Evolutionary conservation across 2,329 filamentous ascomycete genomes (phyloP), one percentile per base, ranked within the genome.

Genomic region (Chaetomiaceae sp.): DNA sequence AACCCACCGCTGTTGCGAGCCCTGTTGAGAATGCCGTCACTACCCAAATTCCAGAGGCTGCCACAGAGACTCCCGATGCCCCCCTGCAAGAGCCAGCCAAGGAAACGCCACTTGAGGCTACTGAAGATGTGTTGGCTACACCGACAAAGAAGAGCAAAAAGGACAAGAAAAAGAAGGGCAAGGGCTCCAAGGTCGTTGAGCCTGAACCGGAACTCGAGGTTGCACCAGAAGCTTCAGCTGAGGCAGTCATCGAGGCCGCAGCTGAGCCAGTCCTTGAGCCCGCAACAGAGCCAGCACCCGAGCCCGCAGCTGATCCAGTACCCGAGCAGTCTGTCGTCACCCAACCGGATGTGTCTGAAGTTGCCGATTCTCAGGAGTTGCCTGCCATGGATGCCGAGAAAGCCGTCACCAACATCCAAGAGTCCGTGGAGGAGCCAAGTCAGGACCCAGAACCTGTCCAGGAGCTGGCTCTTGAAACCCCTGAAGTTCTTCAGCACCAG

Each of bases 121-220:
- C 17, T 13, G 44, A 47, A 16, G 34, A 39, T 5, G 7, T 21
- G 12, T 25, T 2, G 23, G 23, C 17, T 8, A 8, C 35, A 5
- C 42, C 31, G 9, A 16, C 42, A n/a, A 44, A 44, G 19, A 35
- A 44, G 42, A 17, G 9, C 37, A 39, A 39, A 25, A 39, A 44
- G 30, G 41, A 44, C 41, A 64, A 68, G 59, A 65, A 64, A 54
- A 64, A 60, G 55, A 64, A 61, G 53, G 37, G 37, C 35, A 55
- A 60, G 55, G 53, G 50, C 19, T 51, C 46, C 25, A 48, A 55
- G 41, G 43, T 44, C 6, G 12, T 27, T 14, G 48, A 54, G 21
- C 50, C 48, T n/a, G 57, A 51, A 30, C 25, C 45, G 25, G 30
- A 43, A 17, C 23, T 14, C 12, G 44, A 14, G 5, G 12, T 25